A percentile compares a stretch with the other conserved stretches of the same genome.
Conservation (phyloP, 192 early-diverging fungal species). For the Linnemannia zychae region DNA sequence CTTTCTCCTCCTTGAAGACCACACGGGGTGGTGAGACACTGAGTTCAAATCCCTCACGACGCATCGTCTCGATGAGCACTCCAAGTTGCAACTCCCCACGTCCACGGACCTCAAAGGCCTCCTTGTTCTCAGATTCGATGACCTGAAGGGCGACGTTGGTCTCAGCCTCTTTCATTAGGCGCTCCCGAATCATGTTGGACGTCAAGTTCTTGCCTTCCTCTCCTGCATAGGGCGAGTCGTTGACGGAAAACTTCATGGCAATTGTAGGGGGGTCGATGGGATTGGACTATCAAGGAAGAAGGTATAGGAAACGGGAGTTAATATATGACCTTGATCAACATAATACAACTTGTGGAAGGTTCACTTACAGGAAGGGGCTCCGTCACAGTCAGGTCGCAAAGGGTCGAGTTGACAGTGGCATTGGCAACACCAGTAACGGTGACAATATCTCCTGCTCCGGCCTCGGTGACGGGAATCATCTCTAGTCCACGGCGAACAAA, state of each 20-base stretch:
- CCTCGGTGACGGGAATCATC: constrained; percentile 76
- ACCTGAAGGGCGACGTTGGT: constrained; percentile 87
- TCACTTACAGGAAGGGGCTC: constrained; percentile 69
- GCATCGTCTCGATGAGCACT: constrained; percentile 91
- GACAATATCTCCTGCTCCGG: constrained; percentile 88
- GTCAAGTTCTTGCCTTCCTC: constrained; percentile 83
- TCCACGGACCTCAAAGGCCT: constrained; percentile 85
- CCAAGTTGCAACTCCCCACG: constrained; percentile 92
- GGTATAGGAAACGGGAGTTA: background rate
- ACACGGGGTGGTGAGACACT: constrained; percentile 87
- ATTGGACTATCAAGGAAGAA: constrained; percentile 59
- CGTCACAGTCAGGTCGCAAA: constrained; percentile 71
- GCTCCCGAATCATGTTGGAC: constrained; percentile 82
- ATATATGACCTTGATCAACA: too few species aligned
- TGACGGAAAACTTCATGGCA: constrained; percentile 88
- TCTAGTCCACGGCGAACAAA: constrained; percentile 82
- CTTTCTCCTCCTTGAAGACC: constrained; percentile 75
- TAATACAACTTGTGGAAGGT: background rate
- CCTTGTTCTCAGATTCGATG: constrained; percentile 73
- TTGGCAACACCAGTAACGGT: constrained; percentile 81
- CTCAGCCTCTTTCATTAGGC: constrained; percentile 82
- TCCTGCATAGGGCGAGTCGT: constrained; percentile 89
- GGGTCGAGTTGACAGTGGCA: constrained; percentile 85
- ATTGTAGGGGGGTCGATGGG: constrained; percentile 90
- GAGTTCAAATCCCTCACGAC: constrained; percentile 90